Percentiles rank a stretch among this genome's conserved stretches.
phyloP scores from a whole-genome alignment of 805 yeast species.

The Monosporozyma servazzii region DNA sequence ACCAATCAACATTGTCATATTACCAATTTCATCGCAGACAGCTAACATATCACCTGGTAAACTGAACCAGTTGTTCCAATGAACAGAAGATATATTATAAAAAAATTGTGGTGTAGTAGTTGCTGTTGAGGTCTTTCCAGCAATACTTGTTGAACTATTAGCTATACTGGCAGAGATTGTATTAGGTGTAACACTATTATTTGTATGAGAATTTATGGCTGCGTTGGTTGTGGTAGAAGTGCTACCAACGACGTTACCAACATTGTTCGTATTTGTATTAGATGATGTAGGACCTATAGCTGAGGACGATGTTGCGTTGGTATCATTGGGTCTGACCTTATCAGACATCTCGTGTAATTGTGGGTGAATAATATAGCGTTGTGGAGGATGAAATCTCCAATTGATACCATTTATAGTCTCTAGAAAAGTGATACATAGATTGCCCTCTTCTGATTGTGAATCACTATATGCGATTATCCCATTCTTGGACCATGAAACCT shows the following conservation, averaged over 20 bases:
- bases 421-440: conserved; percentile 53
- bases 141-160: neutral
- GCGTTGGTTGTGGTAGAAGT: conserved; percentile 2
- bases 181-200: neutral
- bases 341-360: conserved; percentile 18
- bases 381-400: conserved; percentile 61
- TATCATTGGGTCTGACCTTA: neutral
- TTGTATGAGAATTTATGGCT: neutral
- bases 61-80: conserved; percentile 56
- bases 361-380: conserved; percentile 27
- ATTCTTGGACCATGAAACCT: conserved; percentile 69
- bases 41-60: conserved; percentile 70
- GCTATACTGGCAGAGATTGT: neutral
- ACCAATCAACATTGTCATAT: conserved; percentile 45
- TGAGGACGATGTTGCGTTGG: neutral
- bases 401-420: conserved; percentile 65
- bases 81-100: conserved; percentile 38
- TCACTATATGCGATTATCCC: conserved; percentile 73
- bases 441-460: conserved; percentile 28
- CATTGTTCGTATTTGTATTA: neutral
- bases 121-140: conserved; percentile 6
- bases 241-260: conserved; percentile 3
- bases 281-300: neutral
- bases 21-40: conserved; percentile 63
- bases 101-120: conserved; percentile 21